Conservation (phyloP, 2,329 filamentous ascomycete genomes). For the Alternaria consortialis region DNA sequence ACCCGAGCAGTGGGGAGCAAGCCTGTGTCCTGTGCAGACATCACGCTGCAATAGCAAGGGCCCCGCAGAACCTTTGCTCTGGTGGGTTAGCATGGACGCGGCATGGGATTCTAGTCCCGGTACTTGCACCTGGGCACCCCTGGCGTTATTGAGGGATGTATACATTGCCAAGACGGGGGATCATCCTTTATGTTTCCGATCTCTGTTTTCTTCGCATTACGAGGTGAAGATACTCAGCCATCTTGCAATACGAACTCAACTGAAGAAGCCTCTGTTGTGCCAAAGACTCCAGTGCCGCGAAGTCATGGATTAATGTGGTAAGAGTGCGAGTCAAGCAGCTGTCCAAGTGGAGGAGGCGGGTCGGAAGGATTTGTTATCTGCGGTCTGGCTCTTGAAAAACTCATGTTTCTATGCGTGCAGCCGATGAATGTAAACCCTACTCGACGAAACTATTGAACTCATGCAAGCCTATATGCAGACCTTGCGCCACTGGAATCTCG, state of each 20-base stretch:
- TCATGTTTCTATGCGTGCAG: not conserved
- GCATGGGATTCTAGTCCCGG: conserved; percentile 17
- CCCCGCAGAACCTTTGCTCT: conserved; percentile 7
- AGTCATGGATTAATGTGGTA: not conserved
- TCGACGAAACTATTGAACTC: not conserved
- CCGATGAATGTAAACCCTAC: not conserved
- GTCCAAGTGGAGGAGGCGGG: conserved; percentile 4
- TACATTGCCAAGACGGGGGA: conserved; percentile 12
- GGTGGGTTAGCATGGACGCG: conserved; percentile 16
- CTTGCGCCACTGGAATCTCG: not conserved
- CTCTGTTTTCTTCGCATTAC: not conserved
- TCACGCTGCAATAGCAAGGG: conserved; percentile 13
- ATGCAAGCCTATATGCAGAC: conserved; percentile 5
- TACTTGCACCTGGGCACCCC: conserved; percentile 14
- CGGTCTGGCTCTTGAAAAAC: conserved; percentile 11
- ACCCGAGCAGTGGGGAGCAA: conserved; percentile 13
- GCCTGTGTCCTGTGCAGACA: conserved; percentile 12
- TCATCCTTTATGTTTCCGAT: not conserved
- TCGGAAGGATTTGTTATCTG: conserved; percentile 8
- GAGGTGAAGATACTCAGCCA: not conserved
- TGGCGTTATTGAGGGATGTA: conserved; percentile 7
- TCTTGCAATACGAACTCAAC: not conserved
- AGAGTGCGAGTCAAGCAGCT: conserved; percentile 9
- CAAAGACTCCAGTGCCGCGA: not conserved
- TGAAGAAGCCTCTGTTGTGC: not conserved